Base-by-base conservation (phyloP, 805 yeast genomes). In the Candida maris region DNA sequence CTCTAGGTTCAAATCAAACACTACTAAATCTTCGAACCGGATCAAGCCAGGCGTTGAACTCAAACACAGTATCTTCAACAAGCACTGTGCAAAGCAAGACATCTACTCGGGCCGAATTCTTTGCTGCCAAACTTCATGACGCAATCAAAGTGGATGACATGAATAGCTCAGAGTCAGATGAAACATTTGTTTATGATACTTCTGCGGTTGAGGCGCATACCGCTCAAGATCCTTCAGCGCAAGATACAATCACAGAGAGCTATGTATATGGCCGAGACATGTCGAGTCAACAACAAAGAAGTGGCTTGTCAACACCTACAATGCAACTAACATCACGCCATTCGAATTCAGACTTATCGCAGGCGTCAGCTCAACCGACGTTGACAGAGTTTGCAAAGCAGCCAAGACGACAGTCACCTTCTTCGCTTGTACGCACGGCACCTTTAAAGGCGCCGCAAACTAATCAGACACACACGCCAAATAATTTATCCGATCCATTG, bases 121-220 rank as follows among this genome's bases (percentile, higher is more conserved):
- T 93, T 60, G 97, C 97, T 7, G 97, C 97, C 0, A 85, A 83
- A 49, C 69, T 93, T 42, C 97, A 96, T 6, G 81, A 87, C 38
- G 97, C 97, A 1, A 94, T 91, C 4, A 95, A 84, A 45, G 96
- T 87, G 49, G 89, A 78, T 29, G 86, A 84, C 42, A 78, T 84
- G 27, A 51, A 52, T 22, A 47, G 49, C 13, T 81, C 89, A 22
- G 97, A 89, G 57, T 79, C 88, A 18, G 96, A 89, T 49, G 98
- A 93, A 58, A 87, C 95, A 2, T 91, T 93, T 69, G 96, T 91
- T n/a, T 91, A 91, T 58, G 97, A 89, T 52, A 76, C 67, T 19
- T 48, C 59, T 5, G 41, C 51, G 10, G 39, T 37, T 16, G 46
- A 36, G 16, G 45, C 39, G 14, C 28, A 25, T 6, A 25, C 28